Evolutionary conservation across 768 basidiomycete genomes (phyloP).

Genomic region (Vararia minispora): DNA sequence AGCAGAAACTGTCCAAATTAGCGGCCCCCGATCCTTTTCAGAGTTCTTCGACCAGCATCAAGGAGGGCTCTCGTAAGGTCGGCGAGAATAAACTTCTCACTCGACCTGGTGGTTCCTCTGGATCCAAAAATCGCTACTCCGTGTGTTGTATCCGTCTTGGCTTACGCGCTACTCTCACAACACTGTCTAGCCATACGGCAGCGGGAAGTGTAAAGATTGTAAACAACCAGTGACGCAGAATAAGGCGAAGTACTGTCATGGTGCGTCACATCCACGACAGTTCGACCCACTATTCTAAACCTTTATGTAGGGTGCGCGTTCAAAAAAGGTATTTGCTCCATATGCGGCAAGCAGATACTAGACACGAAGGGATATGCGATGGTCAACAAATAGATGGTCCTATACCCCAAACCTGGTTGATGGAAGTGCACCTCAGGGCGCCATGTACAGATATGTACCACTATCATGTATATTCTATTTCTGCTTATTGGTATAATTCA

Average conservation of each 20-base stretch:
- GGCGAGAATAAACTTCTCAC: slow-evolving; percentile 77
- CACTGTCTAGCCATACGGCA: slow-evolving; percentile 61
- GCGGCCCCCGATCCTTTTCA: slow-evolving; percentile 85
- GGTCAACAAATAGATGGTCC: slow-evolving; percentile 62
- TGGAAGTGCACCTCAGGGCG: no score
- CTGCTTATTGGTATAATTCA: no score
- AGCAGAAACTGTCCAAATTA: slow-evolving; percentile 80
- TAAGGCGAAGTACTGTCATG: slow-evolving; percentile 82
- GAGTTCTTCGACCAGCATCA: slow-evolving; percentile 61
- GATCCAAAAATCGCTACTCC: slow-evolving; percentile 70
- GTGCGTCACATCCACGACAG: slow-evolving; percentile 27
- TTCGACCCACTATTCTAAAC: slow-evolving; percentile 1
- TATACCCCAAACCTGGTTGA: neutral
- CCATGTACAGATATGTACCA: no score
- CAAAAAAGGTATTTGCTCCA: slow-evolving; percentile 78
- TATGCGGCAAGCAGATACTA: slow-evolving; percentile 80
- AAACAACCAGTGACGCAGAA: slow-evolving; percentile 80
- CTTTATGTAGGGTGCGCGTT: slow-evolving; percentile 62
- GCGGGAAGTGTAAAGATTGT: slow-evolving; percentile 79
- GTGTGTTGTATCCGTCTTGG: slow-evolving; percentile 26
- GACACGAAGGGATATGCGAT: slow-evolving; percentile 78
- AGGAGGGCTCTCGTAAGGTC: slow-evolving; percentile 69
- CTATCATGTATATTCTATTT: slow-evolving; percentile 2
- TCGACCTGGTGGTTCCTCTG: slow-evolving; percentile 32
- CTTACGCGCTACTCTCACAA: slow-evolving; percentile 11